Evolutionary conservation across 495 filamentous ascomycete species (phyloP).

Genomic region (Penicillium ochrochloron): DNA sequence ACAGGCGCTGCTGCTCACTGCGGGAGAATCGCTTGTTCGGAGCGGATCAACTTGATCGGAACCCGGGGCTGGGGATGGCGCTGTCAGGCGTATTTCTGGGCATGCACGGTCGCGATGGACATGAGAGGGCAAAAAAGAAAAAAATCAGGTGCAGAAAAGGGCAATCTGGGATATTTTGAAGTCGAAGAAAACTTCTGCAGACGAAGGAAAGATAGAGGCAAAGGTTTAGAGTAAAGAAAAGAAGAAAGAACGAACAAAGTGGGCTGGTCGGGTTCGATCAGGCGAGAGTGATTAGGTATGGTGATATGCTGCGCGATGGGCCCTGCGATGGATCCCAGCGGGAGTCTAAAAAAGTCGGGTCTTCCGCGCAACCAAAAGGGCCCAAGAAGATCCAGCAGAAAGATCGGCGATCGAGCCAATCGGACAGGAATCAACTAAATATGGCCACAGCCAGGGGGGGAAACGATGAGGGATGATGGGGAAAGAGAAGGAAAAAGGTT

Average conservation of each 20-base stretch:
- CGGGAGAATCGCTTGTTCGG: slow-evolving; percentile 53
- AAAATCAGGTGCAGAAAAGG: not conserved
- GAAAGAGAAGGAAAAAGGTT: slow-evolving; percentile 7
- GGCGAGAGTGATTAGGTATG: slow-evolving; percentile 17
- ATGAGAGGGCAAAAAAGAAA: not conserved
- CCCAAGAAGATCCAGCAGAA: not conserved
- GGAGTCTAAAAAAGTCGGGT: slow-evolving; percentile 33
- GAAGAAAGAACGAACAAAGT: slow-evolving; percentile 10
- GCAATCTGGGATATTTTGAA: not conserved
- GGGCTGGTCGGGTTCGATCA: slow-evolving; percentile 17
- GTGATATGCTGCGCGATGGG: slow-evolving; percentile 24
- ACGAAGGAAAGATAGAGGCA: not conserved
- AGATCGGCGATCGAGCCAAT: slow-evolving; percentile 29
- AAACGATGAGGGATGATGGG: slow-evolving; percentile 1
- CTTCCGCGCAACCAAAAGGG: slow-evolving; percentile 19
- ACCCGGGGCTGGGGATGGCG: slow-evolving; percentile 45
- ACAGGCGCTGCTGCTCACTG: slow-evolving; percentile 33
- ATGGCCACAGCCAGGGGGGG: slow-evolving; percentile 8
- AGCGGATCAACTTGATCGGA: slow-evolving; percentile 46
- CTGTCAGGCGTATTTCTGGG: slow-evolving; percentile 49
- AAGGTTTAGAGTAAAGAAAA: not conserved
- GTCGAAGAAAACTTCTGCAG: not conserved
- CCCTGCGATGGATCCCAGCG: slow-evolving; percentile 38
- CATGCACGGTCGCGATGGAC: slow-evolving; percentile 33
- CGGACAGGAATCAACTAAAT: slow-evolving; percentile 9